A percentile compares a stretch with the other conserved stretches of the same genome.
Evolutionary conservation across 169 alveolate species (phyloP).

Genomic region (Babesia caballi): DNA sequence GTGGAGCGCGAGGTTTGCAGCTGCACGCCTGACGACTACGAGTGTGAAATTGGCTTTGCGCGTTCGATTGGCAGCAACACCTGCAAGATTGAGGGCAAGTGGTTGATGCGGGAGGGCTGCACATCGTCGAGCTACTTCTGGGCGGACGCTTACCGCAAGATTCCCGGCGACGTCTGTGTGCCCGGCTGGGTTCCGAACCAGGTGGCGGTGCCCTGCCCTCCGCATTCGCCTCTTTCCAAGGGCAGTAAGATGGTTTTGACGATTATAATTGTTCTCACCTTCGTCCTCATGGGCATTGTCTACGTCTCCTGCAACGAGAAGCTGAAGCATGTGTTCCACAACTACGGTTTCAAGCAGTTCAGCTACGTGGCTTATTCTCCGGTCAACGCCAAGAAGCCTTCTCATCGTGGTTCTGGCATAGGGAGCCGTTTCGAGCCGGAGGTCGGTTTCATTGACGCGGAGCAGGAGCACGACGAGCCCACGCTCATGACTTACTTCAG

Average conservation of each 20-base stretch:
- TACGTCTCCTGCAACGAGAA: conserved; percentile 52
- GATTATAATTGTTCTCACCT: conserved; percentile 35
- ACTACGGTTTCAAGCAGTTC: conserved; percentile 69
- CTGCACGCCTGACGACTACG: conserved; percentile 95
- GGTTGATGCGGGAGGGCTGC: conserved; percentile 73
- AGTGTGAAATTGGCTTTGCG: conserved; percentile 94
- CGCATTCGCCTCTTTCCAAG: conserved; percentile 80
- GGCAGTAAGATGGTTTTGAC: conserved; percentile 63
- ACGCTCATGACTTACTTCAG: conserved; percentile 64
- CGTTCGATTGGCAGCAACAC: conserved; percentile 81
- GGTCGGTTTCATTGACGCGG: conserved; percentile 79
- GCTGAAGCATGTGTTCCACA: conserved; percentile 57
- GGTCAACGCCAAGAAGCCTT: conserved; percentile 53
- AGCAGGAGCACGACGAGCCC: conserved; percentile 81
- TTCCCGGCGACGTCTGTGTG: conserved; percentile 94
- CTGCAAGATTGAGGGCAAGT: conserved; percentile 78
- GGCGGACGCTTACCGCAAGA: conserved; percentile 90
- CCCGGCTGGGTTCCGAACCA: conserved; percentile 93
- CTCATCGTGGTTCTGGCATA: conserved; percentile 24
- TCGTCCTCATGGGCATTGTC: conserved; percentile 48
- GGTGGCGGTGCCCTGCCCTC: conserved; percentile 90
- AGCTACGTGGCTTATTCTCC: conserved; percentile 71
- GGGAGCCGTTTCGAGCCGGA: conserved; percentile 77
- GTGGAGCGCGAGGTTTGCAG: conserved; percentile 87
- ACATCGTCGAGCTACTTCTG: conserved; percentile 73